A percentile compares a stretch with the other conserved stretches of the same genome.
Evolutionary conservation across 768 basidiomycete genomes (phyloP).

Genomic region (Lactarius tabidus): DNA sequence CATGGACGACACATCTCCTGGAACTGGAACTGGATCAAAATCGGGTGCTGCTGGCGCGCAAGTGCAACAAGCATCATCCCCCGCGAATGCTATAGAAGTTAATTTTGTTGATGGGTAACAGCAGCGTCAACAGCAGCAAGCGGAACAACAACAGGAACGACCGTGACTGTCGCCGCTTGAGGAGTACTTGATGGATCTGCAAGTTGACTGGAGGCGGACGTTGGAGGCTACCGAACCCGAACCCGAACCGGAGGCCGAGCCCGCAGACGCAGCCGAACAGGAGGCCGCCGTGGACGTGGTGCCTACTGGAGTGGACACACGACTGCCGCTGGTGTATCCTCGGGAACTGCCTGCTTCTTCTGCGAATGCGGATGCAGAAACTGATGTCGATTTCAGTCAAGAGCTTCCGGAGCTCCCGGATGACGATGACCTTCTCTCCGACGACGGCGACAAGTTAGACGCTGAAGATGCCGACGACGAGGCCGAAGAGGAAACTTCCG

Average conservation of each 20-base stretch:
- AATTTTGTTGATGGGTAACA: conserved; percentile 10
- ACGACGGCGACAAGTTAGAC: neutral
- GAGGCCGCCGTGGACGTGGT: neutral
- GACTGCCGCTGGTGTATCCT: conserved; percentile 11
- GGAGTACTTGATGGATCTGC: conserved; percentile 74
- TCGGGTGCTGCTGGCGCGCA: too few relatives aligned
- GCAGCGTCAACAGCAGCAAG: conserved; percentile 6
- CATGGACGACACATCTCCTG: conserved; percentile 1
- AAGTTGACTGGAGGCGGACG: conserved; percentile 63
- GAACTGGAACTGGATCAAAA: conserved; percentile 5
- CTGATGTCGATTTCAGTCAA: neutral
- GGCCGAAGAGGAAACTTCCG: neutral
- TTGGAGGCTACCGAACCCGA: conserved; percentile 36
- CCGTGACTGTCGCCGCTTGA: conserved; percentile 53
- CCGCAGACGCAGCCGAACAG: neutral
- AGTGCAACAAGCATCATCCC: too few relatives aligned
- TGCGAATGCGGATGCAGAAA: neutral
- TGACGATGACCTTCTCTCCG: conserved; percentile 9
- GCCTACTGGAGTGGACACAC: neutral
- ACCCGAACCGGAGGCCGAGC: neutral
- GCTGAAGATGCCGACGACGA: neutral
- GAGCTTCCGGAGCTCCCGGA: conserved; percentile 17
- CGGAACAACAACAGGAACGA: conserved; percentile 14
- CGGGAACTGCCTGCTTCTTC: conserved; percentile 9
- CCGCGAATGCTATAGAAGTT: conserved; percentile 6